Conservation (phyloP, 139 green algal species). For the Haematococcus lacustris region DNA sequence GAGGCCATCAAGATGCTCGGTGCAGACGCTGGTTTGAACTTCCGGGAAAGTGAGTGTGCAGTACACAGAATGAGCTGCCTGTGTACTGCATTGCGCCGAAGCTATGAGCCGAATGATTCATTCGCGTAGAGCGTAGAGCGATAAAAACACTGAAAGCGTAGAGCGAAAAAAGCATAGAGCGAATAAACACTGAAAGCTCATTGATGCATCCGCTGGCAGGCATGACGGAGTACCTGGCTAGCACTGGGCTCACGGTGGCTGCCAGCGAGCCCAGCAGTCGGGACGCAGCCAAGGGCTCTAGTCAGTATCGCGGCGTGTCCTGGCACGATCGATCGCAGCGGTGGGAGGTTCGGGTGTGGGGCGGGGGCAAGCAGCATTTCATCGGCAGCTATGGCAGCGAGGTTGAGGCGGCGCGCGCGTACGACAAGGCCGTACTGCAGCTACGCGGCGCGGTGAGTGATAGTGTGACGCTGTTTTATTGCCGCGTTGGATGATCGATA, state of each 20-base stretch:
- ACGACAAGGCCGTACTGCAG: slow-evolving; percentile 35
- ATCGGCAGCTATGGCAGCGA: slow-evolving; percentile 38
- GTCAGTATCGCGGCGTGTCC: slow-evolving; percentile 35
- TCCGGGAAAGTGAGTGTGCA: slow-evolving; percentile 28
- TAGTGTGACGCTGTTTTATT: too few relatives aligned
- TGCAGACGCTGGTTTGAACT: slow-evolving; percentile 46
- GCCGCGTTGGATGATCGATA: too few relatives aligned
- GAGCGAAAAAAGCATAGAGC: too few relatives aligned
- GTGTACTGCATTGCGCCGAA: not conserved
- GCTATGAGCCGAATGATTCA: not conserved
- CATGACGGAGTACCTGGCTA: not conserved
- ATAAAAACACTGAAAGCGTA: too few relatives aligned
- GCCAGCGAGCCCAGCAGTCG: too few relatives aligned
- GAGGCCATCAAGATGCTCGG: slow-evolving; percentile 48
- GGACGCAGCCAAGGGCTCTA: slow-evolving; percentile 28
- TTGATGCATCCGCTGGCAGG: too few relatives aligned
- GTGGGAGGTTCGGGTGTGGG: slow-evolving; percentile 46
- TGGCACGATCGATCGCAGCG: slow-evolving; percentile 40
- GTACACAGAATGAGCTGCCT: too few relatives aligned
- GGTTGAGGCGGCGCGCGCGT: slow-evolving; percentile 38
- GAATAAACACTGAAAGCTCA: too few relatives aligned
- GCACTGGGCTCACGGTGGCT: too few relatives aligned
- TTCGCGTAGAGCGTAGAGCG: too few relatives aligned
- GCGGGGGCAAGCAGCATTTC: slow-evolving; percentile 51
- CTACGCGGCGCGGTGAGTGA: slow-evolving; percentile 19